Conservation (phyloP, 805 yeast species). For the Wickerhamomyces rabaulensis region DNA sequence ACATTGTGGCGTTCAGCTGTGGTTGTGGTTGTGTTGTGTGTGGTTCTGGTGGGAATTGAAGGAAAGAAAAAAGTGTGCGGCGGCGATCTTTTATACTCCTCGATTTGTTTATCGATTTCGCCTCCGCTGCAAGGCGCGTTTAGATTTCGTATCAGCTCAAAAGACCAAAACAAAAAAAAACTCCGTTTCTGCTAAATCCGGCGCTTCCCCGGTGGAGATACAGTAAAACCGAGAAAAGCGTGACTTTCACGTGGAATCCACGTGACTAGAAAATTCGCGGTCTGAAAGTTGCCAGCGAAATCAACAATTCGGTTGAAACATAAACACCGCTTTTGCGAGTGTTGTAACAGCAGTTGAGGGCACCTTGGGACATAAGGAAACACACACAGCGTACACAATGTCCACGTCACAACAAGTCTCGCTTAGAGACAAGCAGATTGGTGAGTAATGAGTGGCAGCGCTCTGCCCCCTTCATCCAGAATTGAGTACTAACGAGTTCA, state of each 20-base stretch:
- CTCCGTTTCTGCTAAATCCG: too few relatives aligned
- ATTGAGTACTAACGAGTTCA: conserved; percentile 3
- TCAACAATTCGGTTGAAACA: background rate
- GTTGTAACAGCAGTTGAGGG: background rate
- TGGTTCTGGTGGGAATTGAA: too few relatives aligned
- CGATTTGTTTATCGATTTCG: too few relatives aligned
- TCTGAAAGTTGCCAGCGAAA: background rate
- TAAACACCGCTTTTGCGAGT: background rate
- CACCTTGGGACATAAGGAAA: background rate
- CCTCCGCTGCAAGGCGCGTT: too few relatives aligned
- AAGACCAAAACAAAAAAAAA: too few relatives aligned
- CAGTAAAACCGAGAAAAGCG: background rate
- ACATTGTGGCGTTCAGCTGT: background rate
- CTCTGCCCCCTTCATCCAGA: too few relatives aligned
- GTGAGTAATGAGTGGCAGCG: conserved; percentile 24
- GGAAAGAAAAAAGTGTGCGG: too few relatives aligned
- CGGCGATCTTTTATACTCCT: background rate
- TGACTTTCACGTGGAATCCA: background rate
- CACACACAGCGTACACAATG: conserved; percentile 8
- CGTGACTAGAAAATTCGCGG: background rate
- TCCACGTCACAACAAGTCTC: conserved; percentile 20
- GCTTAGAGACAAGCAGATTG: conserved; percentile 38
- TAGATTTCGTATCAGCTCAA: too few relatives aligned
- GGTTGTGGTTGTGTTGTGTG: background rate
- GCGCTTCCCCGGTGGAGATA: too few relatives aligned